Percentiles rank a stretch among this genome's conserved stretches.
Conservation (phyloP, 768 basidiomycete genomes). For the Strobilomyces dryophilus region DNA sequence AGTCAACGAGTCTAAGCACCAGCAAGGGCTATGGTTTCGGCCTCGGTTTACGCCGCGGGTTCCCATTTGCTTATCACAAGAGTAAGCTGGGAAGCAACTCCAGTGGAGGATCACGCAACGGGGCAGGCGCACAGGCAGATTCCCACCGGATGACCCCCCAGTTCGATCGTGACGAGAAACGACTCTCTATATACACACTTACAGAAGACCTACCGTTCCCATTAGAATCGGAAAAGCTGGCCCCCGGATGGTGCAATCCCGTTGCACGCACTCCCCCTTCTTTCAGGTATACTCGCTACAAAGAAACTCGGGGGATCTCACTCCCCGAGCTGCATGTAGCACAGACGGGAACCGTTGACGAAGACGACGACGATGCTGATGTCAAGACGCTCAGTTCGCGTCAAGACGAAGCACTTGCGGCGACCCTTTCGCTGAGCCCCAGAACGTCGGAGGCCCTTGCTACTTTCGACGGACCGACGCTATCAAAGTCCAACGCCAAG, state of each 20-base stretch:
- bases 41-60: slow-evolving; percentile 27
- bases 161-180: slow-evolving; percentile 27
- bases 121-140: slow-evolving; percentile 8
- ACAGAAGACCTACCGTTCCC: slow-evolving; percentile 14
- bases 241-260: slow-evolving; percentile 30
- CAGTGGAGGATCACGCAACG: slow-evolving; percentile 16
- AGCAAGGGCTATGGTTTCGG: slow-evolving; percentile 34
- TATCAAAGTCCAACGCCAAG: slow-evolving; percentile 2
- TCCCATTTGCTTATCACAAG: slow-evolving; percentile 25
- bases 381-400: slow-evolving; percentile 29
- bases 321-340: slow-evolving; percentile 21
- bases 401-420: slow-evolving; percentile 35
- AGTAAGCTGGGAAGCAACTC: slow-evolving; percentile 18
- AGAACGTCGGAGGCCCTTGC: slow-evolving; percentile 35
- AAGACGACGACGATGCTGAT: slow-evolving; percentile 26
- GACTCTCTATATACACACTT: slow-evolving; percentile 22
- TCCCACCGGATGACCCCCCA: slow-evolving; percentile 22
- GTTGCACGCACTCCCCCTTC: slow-evolving; percentile 11
- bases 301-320: slow-evolving; percentile 11
- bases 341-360: slow-evolving; percentile 13
- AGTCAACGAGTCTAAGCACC: slow-evolving; percentile 26
- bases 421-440: slow-evolving; percentile 43
- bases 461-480: background rate
- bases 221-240: slow-evolving; percentile 32
- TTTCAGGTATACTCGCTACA: slow-evolving; percentile 10